A percentile compares a stretch with the other conserved stretches of the same genome.
Evolutionary conservation across 345 rosid genomes (phyloP).

Genomic region (Salix suchowensis): DNA sequence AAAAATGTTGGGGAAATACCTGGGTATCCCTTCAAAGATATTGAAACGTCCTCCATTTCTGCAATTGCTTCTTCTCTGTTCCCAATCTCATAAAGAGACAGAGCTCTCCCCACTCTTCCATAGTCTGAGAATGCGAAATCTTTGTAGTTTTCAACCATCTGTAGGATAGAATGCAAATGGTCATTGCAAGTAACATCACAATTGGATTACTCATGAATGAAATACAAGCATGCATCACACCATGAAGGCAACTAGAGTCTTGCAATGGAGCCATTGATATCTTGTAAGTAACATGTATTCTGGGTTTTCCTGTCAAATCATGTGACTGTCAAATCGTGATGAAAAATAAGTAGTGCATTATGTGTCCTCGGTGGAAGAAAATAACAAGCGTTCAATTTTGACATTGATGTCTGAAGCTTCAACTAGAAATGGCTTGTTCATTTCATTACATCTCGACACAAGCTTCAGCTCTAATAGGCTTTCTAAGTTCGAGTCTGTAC

Average conservation of each 20-base stretch:
- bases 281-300: not conserved
- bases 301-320: not conserved
- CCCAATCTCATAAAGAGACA: conserved; percentile 51
- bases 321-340: not conserved
- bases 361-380: not conserved
- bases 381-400: not conserved
- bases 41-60: conserved; percentile 63
- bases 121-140: conserved; percentile 60
- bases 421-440: not conserved
- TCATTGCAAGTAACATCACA: too few species aligned
- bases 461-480: not conserved
- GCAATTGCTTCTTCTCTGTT: conserved; percentile 53
- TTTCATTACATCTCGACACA: not conserved
- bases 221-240: not conserved
- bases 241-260: not conserved
- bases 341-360: not conserved
- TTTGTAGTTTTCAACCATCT: conserved; percentile 54
- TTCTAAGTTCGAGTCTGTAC: not conserved
- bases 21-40: conserved; percentile 59
- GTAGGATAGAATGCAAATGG: not conserved
- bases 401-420: not conserved
- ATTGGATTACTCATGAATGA: too few species aligned
- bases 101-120: conserved; percentile 56
- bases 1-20: conserved; percentile 21
- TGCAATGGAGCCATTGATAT: not conserved